phyloP scores from a whole-genome alignment of 352 stramenopile species.

The Phytopythium cucurbitacearum region DNA sequence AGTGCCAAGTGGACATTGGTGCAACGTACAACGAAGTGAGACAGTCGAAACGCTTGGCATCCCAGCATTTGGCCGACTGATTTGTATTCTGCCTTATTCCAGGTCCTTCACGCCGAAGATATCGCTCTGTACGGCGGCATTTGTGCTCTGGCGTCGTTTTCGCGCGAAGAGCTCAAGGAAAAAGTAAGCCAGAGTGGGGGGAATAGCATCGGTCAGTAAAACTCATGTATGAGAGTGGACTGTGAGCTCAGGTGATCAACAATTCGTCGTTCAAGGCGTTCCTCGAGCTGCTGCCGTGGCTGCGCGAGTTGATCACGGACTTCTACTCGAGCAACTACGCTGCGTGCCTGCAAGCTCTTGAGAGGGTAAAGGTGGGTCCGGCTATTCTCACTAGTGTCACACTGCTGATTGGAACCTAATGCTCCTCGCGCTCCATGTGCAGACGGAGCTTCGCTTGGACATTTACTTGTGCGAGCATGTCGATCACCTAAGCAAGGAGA shows the following conservation, averaged over 20 bases:
- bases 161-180: constrained; percentile 73
- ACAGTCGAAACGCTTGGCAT: background rate
- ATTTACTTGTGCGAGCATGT: constrained; percentile 78
- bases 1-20: constrained; percentile 77
- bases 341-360: constrained; percentile 68
- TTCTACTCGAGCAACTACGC: constrained; percentile 89
- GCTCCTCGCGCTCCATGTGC: background rate
- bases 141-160: constrained; percentile 82
- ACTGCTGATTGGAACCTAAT: background rate
- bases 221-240: background rate
- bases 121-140: constrained; percentile 86
- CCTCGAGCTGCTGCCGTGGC: constrained; percentile 79
- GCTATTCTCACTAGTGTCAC: background rate
- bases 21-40: constrained; percentile 74
- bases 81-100: background rate
- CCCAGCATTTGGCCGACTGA: background rate
- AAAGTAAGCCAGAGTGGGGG: constrained; percentile 23
- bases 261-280: constrained; percentile 87
- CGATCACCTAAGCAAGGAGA: constrained; percentile 70
- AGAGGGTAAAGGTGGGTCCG: constrained; percentile 60
- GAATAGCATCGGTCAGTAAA: background rate
- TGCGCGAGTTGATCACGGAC: constrained; percentile 85
- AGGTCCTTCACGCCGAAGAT: constrained; percentile 76
- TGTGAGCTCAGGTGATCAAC: constrained; percentile 60
- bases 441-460: constrained; percentile 75